A percentile compares a stretch with the other conserved stretches of the same genome.
Evolutionary conservation across 2,329 filamentous ascomycete genomes (phyloP).

Genomic region (Microsporum audouinii): DNA sequence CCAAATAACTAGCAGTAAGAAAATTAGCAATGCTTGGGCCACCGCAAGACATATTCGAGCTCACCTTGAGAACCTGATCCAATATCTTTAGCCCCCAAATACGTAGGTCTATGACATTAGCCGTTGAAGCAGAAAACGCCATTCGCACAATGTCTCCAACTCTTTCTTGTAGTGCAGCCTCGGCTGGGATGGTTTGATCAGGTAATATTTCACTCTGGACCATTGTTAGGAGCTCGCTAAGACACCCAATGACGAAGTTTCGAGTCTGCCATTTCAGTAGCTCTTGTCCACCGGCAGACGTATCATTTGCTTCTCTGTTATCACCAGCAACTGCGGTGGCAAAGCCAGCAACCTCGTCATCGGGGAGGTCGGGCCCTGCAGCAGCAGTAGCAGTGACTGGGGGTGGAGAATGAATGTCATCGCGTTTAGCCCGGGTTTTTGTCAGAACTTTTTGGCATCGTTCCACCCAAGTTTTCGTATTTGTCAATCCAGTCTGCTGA

Average conservation of each 20-base stretch:
- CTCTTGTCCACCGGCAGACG: conserved; percentile 58
- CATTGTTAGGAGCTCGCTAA: conserved; percentile 69
- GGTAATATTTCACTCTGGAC: conserved; percentile 67
- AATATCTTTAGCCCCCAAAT: conserved; percentile 91
- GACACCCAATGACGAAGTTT: conserved; percentile 81
- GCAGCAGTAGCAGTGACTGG: conserved; percentile 32
- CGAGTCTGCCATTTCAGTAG: conserved; percentile 89
- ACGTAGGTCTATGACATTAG: conserved; percentile 76
- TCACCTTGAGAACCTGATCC: conserved; percentile 68
- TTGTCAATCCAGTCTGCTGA: conserved; percentile 69
- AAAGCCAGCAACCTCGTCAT: conserved; percentile 95
- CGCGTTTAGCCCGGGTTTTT: conserved; percentile 62
- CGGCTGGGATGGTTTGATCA: conserved; percentile 66
- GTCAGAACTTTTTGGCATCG: conserved; percentile 80
- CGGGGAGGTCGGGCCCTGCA: conserved; percentile 63
- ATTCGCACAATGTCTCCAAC: conserved; percentile 91
- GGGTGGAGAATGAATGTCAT: conserved; percentile 32
- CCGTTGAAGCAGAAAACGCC: conserved; percentile 94
- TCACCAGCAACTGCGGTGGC: conserved; percentile 59
- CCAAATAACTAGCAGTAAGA: conserved; percentile 59
- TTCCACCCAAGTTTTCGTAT: conserved; percentile 77
- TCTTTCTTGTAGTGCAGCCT: conserved; percentile 65
- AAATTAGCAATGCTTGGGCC: conserved; percentile 8
- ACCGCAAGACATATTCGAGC: background rate
- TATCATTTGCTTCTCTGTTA: conserved; percentile 44